Base-by-base conservation (phyloP, 1,284 basidiomycete species). In the Tilletia setariae region DNA sequence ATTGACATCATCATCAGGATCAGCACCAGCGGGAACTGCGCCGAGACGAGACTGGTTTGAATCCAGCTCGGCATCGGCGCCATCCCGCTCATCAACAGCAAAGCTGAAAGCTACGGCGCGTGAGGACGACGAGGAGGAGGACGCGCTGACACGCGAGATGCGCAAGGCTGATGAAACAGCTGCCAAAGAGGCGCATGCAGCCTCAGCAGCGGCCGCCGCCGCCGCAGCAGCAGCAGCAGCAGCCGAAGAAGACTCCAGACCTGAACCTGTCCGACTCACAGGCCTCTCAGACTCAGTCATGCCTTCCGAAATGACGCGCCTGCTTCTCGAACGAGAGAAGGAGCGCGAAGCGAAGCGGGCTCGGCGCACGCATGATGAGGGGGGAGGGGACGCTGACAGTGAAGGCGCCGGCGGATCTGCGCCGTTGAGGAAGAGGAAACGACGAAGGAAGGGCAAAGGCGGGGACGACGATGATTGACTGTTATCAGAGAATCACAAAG, bases 361-460 rank as follows among this genome's bases (percentile, higher is more conserved):
- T 56, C 46, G 46, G 46, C 46, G 46, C 21, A 16, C 46, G 16
- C 19, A 19, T 16, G 46, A 49, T 28, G 32, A 21, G 0, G 56
- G 30, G 2, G 56, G 9, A 11, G 56, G 28, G 4, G 56, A 15
- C 0, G 56, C 13, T 2, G 56, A 61, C 7, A 30, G 21, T 15
- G 30, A 61, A 11, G 56, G 32, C 19, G 28, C 19, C 28, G 51
- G 51, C 3, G 32, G 28, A 30, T 13, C 30, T 32, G 56, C 56
- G 32, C 56, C 56, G 11, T 30, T 19, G 11, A 44, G 32, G 28
- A 61, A 61, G 32, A 25, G 56, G 30, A 32, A 40, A 30, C 28
- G 56, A 30, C 28, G 28, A 16, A 11, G 56, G 28, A 61, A 61
- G 56, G 56, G 56, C 3, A 61, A 61, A 40, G 56, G 56, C 56